Evolutionary conservation across 192 early-diverging fungal species (phyloP).

Genomic region (Linnemannia schmuckeri): DNA sequence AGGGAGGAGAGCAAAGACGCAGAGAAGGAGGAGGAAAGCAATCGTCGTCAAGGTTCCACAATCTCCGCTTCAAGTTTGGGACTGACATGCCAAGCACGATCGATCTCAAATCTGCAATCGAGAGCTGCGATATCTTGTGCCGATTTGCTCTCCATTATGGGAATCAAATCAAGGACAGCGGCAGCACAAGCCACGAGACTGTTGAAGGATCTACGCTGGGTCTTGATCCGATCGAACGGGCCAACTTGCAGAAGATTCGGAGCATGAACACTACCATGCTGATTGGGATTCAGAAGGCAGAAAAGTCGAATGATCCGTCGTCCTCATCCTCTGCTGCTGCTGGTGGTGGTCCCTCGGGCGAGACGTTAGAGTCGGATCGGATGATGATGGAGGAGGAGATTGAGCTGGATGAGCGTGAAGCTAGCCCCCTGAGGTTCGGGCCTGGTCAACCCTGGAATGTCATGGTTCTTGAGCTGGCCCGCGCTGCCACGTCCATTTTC

Average conservation of each 20-base stretch:
- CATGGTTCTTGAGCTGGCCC: slow-evolving; percentile 46
- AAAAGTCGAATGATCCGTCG: neutral
- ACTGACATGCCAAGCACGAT: slow-evolving; percentile 45
- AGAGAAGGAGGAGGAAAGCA: slow-evolving; percentile 1
- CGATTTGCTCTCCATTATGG: slow-evolving; percentile 50
- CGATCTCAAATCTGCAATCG: slow-evolving; percentile 40
- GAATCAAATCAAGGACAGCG: neutral
- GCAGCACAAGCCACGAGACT: neutral
- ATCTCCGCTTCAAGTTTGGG: slow-evolving; percentile 38
- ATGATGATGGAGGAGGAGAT: neutral
- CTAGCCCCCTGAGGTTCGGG: neutral
- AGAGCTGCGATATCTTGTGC: slow-evolving; percentile 42
- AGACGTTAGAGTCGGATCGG: neutral
- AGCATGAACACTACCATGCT: slow-evolving; percentile 52
- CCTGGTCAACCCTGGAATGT: slow-evolving; percentile 28
- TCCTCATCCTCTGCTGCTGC: neutral
- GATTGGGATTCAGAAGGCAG: slow-evolving; percentile 30
- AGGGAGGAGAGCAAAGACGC: neutral
- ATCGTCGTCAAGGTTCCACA: neutral
- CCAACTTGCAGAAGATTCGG: slow-evolving; percentile 44
- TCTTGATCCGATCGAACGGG: slow-evolving; percentile 19
- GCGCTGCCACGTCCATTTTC: slow-evolving; percentile 41
- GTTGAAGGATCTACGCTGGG: neutral
- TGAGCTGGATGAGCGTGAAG: slow-evolving; percentile 10
- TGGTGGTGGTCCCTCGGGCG: neutral